Base-by-base conservation (phyloP, 164 flowering plant genomes). In the Sedum album region DNA sequence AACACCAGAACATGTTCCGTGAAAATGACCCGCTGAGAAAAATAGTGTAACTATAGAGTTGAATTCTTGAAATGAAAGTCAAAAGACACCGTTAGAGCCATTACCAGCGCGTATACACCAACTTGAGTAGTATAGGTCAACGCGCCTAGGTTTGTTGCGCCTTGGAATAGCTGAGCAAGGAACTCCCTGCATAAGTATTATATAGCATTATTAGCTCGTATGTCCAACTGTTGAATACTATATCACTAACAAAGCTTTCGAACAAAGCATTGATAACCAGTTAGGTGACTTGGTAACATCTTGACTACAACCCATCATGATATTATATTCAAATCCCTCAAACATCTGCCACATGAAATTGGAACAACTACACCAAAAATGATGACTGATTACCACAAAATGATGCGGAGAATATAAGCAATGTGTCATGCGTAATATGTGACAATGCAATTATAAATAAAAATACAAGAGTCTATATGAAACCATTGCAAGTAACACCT, bases 41-140 rank as follows among this genome's bases (percentile, higher is more conserved):
- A 41, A 44, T 7, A 17, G 15, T 39, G 6, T 39, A 0, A 48
- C 53, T 11, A 5, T 5, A n/a, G 26, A 51, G 57, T 0, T 51
- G 23, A 51, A 21, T 51, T 51, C 57, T 62, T 44, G 20, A 44
- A 44, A 44, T 11, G 18, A 44, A 15, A 44, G 17, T 14, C n/a
- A 0, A 42, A 44, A 67, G 28, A n/a, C 5, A 66, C 8, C 28
- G 17, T 7, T 5, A 42, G 39, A 30, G 60, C 41, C 0, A 11
- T 41, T 74, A 82, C 82, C 85, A 74, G 87, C 79, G 26, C 81
- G 82, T 57, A 85, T 79, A 70, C 81, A 78, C 85, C 85, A 85
- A 68, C 87, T 83, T 53, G 89, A 85, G 73, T 82, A 83, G 75
- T 75, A 83, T 44, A 78, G 68, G 65, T 83, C 86, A n/a, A 85